Conservation (phyloP, 345 rosid species). For the Citrus unshiu region DNA sequence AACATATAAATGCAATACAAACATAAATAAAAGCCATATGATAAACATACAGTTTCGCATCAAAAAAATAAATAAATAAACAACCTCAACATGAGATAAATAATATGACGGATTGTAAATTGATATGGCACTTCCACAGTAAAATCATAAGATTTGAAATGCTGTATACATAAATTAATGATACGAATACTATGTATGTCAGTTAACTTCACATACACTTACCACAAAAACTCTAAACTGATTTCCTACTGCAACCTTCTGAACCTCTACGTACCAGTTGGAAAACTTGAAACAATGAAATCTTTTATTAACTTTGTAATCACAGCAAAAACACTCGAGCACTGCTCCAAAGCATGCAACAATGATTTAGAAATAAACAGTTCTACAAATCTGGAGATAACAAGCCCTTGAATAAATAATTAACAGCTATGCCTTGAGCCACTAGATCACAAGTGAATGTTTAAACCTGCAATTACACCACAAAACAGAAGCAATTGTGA, state of each 20-base stretch:
- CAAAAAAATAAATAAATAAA: no score
- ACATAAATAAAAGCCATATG: neutral
- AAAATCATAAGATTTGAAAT: neutral
- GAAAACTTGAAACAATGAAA: slow-evolving; percentile 26
- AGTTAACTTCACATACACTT: slow-evolving; percentile 34
- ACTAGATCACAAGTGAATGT: slow-evolving; percentile 18
- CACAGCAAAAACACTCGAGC: slow-evolving; percentile 28
- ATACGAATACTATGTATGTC: slow-evolving; percentile 5
- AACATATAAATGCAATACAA: neutral
- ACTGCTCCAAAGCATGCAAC: slow-evolving; percentile 31
- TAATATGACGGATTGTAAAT: neutral
- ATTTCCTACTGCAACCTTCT: slow-evolving; percentile 42
- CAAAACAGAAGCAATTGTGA: slow-evolving; percentile 21
- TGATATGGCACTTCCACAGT: neutral
- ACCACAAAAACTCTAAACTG: slow-evolving; percentile 39
- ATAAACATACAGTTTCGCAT: neutral
- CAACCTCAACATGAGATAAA: neutral
- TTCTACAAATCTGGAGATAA: slow-evolving; percentile 25
- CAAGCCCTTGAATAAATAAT: slow-evolving; percentile 29
- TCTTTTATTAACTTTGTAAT: slow-evolving; percentile 33
- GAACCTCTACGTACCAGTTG: slow-evolving; percentile 42
- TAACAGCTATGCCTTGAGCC: slow-evolving; percentile 27
- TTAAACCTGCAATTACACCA: slow-evolving; percentile 50
- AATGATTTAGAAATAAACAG: slow-evolving; percentile 21
- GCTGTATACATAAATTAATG: neutral